Percentiles rank a stretch among this genome's conserved stretches.
These are phyloP conservation scores for Gardenia jasminoides DNA, from an alignment of 257 asterid species.

Conservation along the genomic window DNA sequence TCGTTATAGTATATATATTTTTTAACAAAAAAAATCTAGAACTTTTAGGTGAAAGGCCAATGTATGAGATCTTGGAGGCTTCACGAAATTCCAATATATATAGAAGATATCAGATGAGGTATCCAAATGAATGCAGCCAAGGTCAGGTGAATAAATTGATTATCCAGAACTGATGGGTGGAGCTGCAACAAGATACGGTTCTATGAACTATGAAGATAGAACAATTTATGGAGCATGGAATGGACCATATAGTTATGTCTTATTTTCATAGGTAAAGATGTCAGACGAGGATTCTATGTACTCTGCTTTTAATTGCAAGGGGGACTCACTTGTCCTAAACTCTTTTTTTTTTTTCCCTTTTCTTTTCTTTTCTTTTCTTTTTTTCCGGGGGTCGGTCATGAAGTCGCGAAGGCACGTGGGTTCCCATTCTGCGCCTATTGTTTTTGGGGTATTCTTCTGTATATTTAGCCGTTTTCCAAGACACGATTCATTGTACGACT, in stretches of 20 bases:
- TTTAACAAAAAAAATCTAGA: too few species aligned
- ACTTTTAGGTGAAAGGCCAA: too few species aligned
- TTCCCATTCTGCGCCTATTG: slow-evolving; percentile 7
- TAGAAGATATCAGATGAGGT: background rate
- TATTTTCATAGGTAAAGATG: background rate
- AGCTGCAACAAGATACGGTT: background rate
- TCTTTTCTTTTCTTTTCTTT: background rate
- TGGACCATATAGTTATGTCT: background rate
- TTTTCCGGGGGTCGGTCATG: slow-evolving; percentile 12
- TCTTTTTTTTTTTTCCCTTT: background rate
- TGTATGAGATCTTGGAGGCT: too few species aligned
- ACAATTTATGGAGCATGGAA: slow-evolving; percentile 1
- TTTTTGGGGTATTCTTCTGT: too few species aligned
- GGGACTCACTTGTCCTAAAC: slow-evolving; percentile 1
- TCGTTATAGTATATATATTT: too few species aligned
- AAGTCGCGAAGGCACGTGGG: slow-evolving; percentile 4
- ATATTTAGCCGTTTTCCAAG: too few species aligned
- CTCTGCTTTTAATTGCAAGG: background rate
- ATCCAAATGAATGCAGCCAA: background rate
- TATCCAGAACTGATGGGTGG: background rate
- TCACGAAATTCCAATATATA: background rate
- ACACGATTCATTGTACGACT: too few species aligned
- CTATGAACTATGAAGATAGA: background rate
- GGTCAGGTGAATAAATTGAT: background rate
- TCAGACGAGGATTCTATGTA: background rate